A percentile compares a stretch with the other conserved stretches of the same genome.
Evolutionary conservation across 441 rosid species (phyloP).

Genomic region (Mallotus japonicus): DNA sequence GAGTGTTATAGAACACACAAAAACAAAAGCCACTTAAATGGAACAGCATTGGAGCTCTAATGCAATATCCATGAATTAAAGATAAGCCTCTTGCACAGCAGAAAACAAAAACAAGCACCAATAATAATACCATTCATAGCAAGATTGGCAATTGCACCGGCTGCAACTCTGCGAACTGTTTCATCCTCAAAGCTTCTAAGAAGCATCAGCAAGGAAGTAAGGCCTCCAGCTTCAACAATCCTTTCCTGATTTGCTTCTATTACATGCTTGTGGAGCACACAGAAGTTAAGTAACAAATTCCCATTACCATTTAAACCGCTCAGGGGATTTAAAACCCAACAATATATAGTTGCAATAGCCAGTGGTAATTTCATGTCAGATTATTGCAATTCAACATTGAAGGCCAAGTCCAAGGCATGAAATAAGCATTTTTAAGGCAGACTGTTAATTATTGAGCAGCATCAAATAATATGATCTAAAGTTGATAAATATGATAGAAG

Average conservation of each 20-base stretch:
- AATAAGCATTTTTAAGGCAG: neutral
- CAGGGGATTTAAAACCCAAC: neutral
- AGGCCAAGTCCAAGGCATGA: neutral
- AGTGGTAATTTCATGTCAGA: slow-evolving; percentile 3
- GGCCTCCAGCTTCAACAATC: slow-evolving; percentile 99
- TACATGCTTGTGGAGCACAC: slow-evolving; percentile 13
- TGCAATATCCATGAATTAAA: neutral
- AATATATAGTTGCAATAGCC: neutral
- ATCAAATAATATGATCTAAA: neutral
- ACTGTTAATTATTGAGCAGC: neutral
- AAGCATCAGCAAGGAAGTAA: slow-evolving; percentile 84
- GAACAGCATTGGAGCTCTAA: neutral
- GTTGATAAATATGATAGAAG: neutral
- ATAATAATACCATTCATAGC: slow-evolving; percentile 83
- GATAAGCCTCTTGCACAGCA: neutral
- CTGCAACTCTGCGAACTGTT: slow-evolving; percentile 93
- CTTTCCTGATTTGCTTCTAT: slow-evolving; percentile 91
- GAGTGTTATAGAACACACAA: slow-evolving; percentile 17
- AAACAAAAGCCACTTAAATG: no score
- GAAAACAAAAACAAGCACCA: slow-evolving; percentile 11
- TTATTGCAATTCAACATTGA: neutral
- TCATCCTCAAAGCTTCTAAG: slow-evolving; percentile 96
- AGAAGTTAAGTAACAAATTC: slow-evolving; percentile 6
- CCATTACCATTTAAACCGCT: neutral
- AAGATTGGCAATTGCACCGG: slow-evolving; percentile 98